A percentile compares a stretch with the other conserved stretches of the same genome.
Conservation (phyloP, 169 alveolate species). For the Hepatocystis sp. region DNA sequence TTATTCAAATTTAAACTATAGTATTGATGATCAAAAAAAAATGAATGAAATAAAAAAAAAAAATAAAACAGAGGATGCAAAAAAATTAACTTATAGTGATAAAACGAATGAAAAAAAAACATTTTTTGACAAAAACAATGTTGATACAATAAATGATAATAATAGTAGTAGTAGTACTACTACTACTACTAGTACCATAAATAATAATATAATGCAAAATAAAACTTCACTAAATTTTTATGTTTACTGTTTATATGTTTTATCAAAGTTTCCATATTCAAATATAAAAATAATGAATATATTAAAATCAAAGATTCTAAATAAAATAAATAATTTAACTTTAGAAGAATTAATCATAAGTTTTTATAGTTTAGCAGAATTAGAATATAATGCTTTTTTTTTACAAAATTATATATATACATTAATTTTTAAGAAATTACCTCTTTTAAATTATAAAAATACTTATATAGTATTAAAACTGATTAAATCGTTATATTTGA, state of each 20-base stretch:
- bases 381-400: conserved; percentile 17
- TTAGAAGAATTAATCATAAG: conserved; percentile 51
- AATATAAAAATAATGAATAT: conserved; percentile 29
- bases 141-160: neutral
- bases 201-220: no score
- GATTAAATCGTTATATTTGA: conserved; percentile 14
- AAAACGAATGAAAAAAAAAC: conserved; percentile 14
- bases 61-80: neutral
- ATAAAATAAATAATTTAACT: conserved; percentile 12
- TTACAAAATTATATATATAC: conserved; percentile 22
- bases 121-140: conserved; percentile 7
- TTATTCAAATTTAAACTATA: conserved; percentile 29
- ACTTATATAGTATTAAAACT: conserved; percentile 10
- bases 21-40: conserved; percentile 6
- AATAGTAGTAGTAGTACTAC: neutral
- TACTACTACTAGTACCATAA: no score
- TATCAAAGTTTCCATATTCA: conserved; percentile 59
- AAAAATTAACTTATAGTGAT: conserved; percentile 18
- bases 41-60: no score
- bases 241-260: conserved; percentile 30
- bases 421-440: conserved; percentile 20
- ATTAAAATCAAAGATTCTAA: conserved; percentile 5
- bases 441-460: conserved; percentile 31
- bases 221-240: conserved; percentile 28
- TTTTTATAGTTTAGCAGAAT: conserved; percentile 45